Conservation (phyloP, 1,284 basidiomycete genomes). For the Xerocomus nothofagi region DNA sequence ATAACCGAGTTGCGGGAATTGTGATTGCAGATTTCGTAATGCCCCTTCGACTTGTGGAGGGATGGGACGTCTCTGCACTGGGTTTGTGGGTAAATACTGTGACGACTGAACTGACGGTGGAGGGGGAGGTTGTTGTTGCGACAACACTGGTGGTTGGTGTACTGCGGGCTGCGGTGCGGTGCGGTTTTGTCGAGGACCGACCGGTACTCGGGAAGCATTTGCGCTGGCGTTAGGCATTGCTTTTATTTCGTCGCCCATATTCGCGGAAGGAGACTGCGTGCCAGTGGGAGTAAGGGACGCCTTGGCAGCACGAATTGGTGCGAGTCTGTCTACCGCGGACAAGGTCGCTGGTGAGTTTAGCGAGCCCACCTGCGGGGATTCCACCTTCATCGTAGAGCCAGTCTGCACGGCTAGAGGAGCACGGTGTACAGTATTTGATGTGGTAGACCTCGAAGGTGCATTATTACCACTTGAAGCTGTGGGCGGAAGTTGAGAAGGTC, state of each 20-base stretch:
- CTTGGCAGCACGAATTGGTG: constrained; percentile 36
- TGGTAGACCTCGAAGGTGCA: background rate
- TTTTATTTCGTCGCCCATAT: background rate
- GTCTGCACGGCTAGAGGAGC: constrained; percentile 13
- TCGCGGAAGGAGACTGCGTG: constrained; percentile 10
- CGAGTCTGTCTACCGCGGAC: constrained; percentile 27
- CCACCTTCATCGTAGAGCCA: constrained; percentile 16
- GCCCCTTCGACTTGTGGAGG: constrained; percentile 14
- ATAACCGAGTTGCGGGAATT: constrained; percentile 17
- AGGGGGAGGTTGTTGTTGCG: constrained; percentile 1
- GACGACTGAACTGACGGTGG: background rate
- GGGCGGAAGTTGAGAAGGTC: background rate
- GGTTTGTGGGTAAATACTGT: background rate
- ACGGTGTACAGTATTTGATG: background rate
- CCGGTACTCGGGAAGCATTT: background rate
- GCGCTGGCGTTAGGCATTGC: background rate
- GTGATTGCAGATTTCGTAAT: constrained; percentile 16
- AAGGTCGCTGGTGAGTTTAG: constrained; percentile 9
- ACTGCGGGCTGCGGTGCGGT: background rate
- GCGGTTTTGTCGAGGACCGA: constrained; percentile 6
- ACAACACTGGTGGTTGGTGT: background rate
- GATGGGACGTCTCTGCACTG: constrained; percentile 6
- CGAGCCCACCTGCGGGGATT: constrained; percentile 20
- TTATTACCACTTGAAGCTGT: background rate
- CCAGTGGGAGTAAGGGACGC: constrained; percentile 20